Base-by-base conservation (phyloP, 805 yeast species). In the Kodamaea nitidulidarum region DNA sequence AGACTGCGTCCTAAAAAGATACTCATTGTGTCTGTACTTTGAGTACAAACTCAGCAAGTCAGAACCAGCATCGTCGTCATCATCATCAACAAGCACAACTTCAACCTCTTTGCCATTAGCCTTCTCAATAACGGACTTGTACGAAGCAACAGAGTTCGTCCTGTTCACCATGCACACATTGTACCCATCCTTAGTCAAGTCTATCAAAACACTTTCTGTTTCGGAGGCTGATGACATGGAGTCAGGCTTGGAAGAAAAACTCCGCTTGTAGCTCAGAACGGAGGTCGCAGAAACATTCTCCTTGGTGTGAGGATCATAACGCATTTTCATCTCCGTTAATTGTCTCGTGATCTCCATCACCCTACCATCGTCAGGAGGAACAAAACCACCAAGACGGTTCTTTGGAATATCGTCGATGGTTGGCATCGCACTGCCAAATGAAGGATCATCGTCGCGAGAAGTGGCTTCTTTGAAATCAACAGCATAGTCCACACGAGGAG, bases 41-140 rank as follows among this genome's bases (percentile, higher is more conserved):
- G 73, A 69, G 44, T 68, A 68, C 33, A 69, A 60, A 46, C 73
- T 67, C 43, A 55, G 58, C 36, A 69, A 56, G 14, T 62, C 67
- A 33, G 59, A 62, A 14, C 53, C 45, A 12, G 55, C 63, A 4
- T 44, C 45, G 7, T 44, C 46, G 7, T 51, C 55, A 7, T 56
- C 65, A 4, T 63, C 68, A 8, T 67, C 73, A 4, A 69, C 72
- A 29, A 68, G 46, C 2, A 69, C 73, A 5, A 69, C 71, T 39
- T 69, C 74, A 0, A 68, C 64, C 10, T 60, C 58, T 40, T 57
- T 61, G 3, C 73, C 74, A 16, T 60, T 61, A 4, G 58, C 54
- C 36, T 51, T 60, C 36, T 69, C 73, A 2, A 65, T 67, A 2
- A 64, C 63, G 1, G 73, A 67, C 42, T 46, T 56, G 44, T 68